Base-by-base conservation (phyloP, 768 basidiomycete genomes). In the Suillus brevipes region DNA sequence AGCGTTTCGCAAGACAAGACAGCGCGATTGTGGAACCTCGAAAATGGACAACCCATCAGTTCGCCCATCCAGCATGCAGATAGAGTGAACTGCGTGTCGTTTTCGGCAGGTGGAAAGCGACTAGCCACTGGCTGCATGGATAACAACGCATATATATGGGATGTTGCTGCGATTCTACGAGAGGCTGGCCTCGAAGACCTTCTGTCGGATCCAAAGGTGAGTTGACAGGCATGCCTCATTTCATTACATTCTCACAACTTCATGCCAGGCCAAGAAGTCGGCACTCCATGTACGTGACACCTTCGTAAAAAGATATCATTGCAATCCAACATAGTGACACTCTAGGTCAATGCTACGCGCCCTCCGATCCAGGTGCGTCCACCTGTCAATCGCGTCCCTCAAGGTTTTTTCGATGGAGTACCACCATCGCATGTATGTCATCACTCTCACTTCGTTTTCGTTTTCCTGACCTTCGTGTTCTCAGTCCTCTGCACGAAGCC, bases 41-140 rank as follows among this genome's bases (percentile, higher is more conserved):
- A 47, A 4, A 23, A n/a, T 4, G 10, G 12, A 0, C 10, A 23
- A 2, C n/a, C 45, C 12, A 23, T 47, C 10, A 2, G n/a, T 47
- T 23, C 6, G 5, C 45, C 45, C 45, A n/a, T 47, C 45, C 45
- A 10, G 45, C 45, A 47, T 3, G 10, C 20, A 47, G 1, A 12
- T 0, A 0, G 4, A n/a, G 20, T 47, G 4, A 1, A 9, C 4
- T n/a, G 4, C 10, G 10, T 47, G 10, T 47, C 45, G 0, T 23
- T 47, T 47, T 23, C n/a, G 4, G 0, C 0, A 2, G n/a, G 6
- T 47, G 45, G n/a, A 23, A 47, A 47, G 45, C 10, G 12, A 23
- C n/a, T 47, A 23, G 45, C n/a, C 4, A 23, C 45, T 13, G 45
- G 45, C n/a, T 47, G 45, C n/a, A 0, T 0, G 0, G 45, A 47